phyloP scores from a whole-genome alignment of 768 basidiomycete species.

The Gloeostereum incarnatum region DNA sequence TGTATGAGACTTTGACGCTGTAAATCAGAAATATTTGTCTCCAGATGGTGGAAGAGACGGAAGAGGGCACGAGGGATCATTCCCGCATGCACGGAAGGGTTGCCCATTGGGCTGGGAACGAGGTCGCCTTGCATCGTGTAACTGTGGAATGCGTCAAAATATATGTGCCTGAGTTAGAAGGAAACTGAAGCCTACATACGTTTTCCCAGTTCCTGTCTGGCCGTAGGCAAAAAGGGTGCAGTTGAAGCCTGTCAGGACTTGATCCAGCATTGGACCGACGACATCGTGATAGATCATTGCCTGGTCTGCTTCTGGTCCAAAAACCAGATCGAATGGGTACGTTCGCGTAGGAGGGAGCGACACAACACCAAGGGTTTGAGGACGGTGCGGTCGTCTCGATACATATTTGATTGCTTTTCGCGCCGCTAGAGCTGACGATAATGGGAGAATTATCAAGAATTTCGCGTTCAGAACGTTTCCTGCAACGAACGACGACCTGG shows the following conservation, averaged over 20 bases:
- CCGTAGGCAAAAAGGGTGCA: conserved; percentile 98
- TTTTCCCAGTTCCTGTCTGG: conserved; percentile 98
- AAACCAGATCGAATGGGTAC: conserved; percentile 92
- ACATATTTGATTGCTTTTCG: conserved; percentile 67
- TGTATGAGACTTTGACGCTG: conserved; percentile 87
- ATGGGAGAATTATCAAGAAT: conserved; percentile 80
- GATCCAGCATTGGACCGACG: conserved; percentile 84
- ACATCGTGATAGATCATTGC: conserved; percentile 91
- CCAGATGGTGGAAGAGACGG: conserved; percentile 83
- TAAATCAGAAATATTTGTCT: conserved; percentile 70
- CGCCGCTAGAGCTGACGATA: conserved; percentile 71
- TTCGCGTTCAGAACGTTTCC: conserved; percentile 80
- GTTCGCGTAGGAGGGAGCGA: conserved; percentile 72
- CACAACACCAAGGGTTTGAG: conserved; percentile 64
- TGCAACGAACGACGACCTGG: conserved; percentile 86
- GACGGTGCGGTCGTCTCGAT: conserved; percentile 69
- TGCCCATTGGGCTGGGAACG: conserved; percentile 71
- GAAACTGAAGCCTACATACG: conserved; percentile 45
- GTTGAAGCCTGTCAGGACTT: conserved; percentile 94
- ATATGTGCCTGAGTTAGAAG: conserved; percentile 1
- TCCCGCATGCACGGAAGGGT: conserved; percentile 83
- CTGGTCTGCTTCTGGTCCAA: conserved; percentile 96
- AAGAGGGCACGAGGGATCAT: conserved; percentile 95
- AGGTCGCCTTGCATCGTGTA: conserved; percentile 99
- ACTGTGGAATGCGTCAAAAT: too few species aligned